phyloP scores from a whole-genome alignment of 2,329 filamentous ascomycete genomes.

The Colletotrichum sp. region DNA sequence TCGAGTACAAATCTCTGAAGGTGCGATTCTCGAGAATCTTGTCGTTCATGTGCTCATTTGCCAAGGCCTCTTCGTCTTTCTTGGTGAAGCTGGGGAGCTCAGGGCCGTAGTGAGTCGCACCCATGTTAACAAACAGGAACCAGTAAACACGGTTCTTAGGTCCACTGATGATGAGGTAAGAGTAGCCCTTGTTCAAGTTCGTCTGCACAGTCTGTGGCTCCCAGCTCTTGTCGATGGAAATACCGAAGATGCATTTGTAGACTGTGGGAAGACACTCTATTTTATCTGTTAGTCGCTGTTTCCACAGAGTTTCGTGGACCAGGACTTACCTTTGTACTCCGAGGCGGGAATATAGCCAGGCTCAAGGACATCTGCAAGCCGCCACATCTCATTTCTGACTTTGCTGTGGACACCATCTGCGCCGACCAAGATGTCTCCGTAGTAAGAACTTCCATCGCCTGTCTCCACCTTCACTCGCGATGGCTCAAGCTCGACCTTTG shows the following conservation, averaged over 20 bases:
- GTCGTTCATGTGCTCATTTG: constrained; percentile 25
- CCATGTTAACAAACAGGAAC: constrained; percentile 34
- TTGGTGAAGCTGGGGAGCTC: constrained; percentile 33
- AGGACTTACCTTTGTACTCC: constrained; percentile 19
- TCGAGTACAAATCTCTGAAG: constrained; percentile 34
- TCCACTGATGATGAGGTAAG: constrained; percentile 32
- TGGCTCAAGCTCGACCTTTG: not conserved
- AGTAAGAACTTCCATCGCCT: not conserved
- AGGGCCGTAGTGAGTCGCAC: not conserved
- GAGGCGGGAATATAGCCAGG: constrained; percentile 27
- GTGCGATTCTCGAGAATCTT: constrained; percentile 27
- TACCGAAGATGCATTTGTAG: constrained; percentile 44
- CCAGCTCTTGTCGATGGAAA: constrained; percentile 31
- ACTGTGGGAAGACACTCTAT: constrained; percentile 8
- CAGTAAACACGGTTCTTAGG: constrained; percentile 36
- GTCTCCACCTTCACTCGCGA: not conserved
- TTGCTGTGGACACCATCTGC: constrained; percentile 45
- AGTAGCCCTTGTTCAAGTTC: constrained; percentile 27
- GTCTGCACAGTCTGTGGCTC: constrained; percentile 23
- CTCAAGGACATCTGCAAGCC: constrained; percentile 24
- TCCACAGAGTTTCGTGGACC: rapidly evolving
- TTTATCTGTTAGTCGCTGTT: not conserved
- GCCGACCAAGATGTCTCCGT: constrained; percentile 25
- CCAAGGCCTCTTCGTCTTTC: constrained; percentile 34
- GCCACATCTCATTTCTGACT: constrained; percentile 34